Base-by-base conservation (phyloP, 352 stramenopile species). In the Phytophthora agathidicida region DNA sequence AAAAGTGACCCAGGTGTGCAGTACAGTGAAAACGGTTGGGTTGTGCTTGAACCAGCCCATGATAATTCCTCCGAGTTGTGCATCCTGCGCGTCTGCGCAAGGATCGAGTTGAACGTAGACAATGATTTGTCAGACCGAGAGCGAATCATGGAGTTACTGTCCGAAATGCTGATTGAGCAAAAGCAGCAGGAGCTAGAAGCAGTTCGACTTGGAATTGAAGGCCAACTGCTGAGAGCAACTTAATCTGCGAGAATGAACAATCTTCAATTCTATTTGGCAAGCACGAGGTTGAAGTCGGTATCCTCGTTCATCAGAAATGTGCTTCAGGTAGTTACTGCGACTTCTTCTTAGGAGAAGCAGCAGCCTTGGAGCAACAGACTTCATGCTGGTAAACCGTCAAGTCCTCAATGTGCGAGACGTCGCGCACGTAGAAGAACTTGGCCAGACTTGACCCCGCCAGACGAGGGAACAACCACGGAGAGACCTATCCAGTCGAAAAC, bases 301-400 rank as follows among this genome's bases (percentile, higher is more conserved):
- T 13, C 19, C 27, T 11, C 30, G 8, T 47, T 16, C 26, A 6
- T 13, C n/a, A n/a, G 20, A 14, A n/a, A 51, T 16, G 20, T 37
- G 23, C 9, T 49, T 16, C 27, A 38, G 17, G 16, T 23, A 66
- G 11, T 27, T 72, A 72, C 61, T 75, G 45, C 22, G 42, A 62
- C 51, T 75, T 75, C 35, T 56, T 71, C 14, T 55, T 52, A 59
- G 45, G 35, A 53, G 35, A 51, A 52, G 64, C 35, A 39, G 23
- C 10, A 58, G 39, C 19, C 24, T 71, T 61, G 11, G 23, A 17
- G 20, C 26, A 35, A 51, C 79, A 88, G n/a, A 83, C 43, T 60
- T 91, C 67, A 67, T 92, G 65, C 46, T 94, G 83, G 63, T 79
- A 86, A n/a, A 93, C 68, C 37, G 88, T 88, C 60, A 95, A 58